Conservation (phyloP, 1,284 basidiomycete species). For the Fomitopsis palustris region DNA sequence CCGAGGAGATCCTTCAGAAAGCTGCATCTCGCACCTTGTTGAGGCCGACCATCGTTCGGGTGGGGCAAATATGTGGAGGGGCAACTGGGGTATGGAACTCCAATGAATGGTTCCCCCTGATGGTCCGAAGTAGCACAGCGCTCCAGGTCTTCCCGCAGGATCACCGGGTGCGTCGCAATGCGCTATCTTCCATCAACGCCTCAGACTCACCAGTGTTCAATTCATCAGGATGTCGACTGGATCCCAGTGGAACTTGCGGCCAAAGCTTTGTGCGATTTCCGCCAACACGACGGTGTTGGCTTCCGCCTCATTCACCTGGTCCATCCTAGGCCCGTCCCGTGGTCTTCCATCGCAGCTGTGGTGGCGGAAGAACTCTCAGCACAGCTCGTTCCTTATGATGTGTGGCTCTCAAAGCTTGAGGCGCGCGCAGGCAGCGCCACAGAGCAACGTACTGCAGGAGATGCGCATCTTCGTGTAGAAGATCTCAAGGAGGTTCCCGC, state of each 20-base stretch:
- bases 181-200: neutral
- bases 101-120: constrained; percentile 41
- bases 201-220: neutral
- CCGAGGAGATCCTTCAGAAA: constrained; percentile 28
- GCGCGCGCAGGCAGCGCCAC: neutral
- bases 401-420: constrained; percentile 20
- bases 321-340: constrained; percentile 23
- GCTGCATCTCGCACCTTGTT: constrained; percentile 20
- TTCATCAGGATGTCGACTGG: constrained; percentile 20
- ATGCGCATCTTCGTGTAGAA: neutral
- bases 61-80: constrained; percentile 42
- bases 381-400: constrained; percentile 19
- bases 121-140: constrained; percentile 32
- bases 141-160: constrained; percentile 26
- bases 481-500: neutral
- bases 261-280: constrained; percentile 20
- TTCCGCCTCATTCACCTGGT: constrained; percentile 26
- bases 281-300: constrained; percentile 8
- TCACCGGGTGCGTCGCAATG: constrained; percentile 13
- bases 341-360: constrained; percentile 15
- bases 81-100: constrained; percentile 39
- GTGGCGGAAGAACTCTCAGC: constrained; percentile 17
- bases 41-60: constrained; percentile 30
- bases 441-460: neutral
- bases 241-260: constrained; percentile 22